Evolutionary conservation across 768 basidiomycete species (phyloP).

Genomic region (Auriscalpium vulgare): DNA sequence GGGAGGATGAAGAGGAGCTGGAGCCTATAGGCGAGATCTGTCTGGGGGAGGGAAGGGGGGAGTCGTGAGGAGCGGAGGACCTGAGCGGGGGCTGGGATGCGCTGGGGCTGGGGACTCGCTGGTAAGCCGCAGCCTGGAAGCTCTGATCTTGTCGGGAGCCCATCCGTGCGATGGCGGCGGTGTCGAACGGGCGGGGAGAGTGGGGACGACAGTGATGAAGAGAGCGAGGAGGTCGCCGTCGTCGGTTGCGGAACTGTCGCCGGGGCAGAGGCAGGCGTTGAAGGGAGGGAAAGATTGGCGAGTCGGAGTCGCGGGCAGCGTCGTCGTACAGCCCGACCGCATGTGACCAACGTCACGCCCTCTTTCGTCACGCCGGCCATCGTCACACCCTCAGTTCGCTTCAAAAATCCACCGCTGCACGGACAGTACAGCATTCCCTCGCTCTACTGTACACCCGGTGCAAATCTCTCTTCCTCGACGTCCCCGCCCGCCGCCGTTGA

Average conservation of each 20-base stretch:
- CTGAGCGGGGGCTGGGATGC: slow-evolving; percentile 1
- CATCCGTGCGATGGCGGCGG: slow-evolving; percentile 1
- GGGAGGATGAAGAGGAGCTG: slow-evolving; percentile 7
- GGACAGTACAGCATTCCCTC: no score
- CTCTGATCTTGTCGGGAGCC: slow-evolving; percentile 11
- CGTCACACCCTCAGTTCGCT: no score
- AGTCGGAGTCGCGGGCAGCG: not conserved
- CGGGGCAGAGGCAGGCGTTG: not conserved
- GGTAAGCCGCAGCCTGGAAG: not conserved
- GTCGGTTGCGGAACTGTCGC: not conserved
- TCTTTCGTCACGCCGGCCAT: no score
- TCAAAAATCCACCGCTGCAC: no score
- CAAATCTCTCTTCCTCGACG: no score
- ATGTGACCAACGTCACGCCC: not conserved
- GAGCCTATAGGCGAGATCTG: not conserved
- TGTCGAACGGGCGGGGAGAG: no score
- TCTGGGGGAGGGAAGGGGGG: slow-evolving; percentile 7
- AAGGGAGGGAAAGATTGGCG: not conserved
- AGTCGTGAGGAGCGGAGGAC: not conserved
- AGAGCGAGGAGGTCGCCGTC: not conserved
- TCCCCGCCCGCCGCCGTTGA: no score
- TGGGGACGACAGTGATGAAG: no score
- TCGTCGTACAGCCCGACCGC: not conserved
- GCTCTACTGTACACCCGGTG: no score
- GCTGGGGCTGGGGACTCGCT: not conserved